A percentile compares a stretch with the other conserved stretches of the same genome.
Evolutionary conservation across 805 yeast species (phyloP).

Genomic region (Kluyveromyces aestuarii): DNA sequence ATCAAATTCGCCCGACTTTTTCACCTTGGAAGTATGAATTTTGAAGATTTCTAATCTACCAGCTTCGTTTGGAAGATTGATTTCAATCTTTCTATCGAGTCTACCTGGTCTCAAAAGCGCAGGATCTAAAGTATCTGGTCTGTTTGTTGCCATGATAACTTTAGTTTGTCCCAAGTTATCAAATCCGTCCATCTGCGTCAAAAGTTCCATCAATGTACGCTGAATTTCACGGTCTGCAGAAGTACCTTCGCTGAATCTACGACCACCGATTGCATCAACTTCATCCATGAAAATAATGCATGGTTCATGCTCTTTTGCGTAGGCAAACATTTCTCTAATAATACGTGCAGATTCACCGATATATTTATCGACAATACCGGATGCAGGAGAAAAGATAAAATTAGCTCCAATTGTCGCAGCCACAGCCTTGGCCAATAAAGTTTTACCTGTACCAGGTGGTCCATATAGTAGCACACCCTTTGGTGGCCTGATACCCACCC

Average conservation of each 20-base stretch:
- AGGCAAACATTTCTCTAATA: constrained; percentile 95
- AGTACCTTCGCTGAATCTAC: constrained; percentile 96
- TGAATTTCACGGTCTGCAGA: constrained; percentile 98
- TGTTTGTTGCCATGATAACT: constrained; percentile 97
- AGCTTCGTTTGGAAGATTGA: constrained; percentile 90
- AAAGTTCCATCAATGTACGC: constrained; percentile 92
- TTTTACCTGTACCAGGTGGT: constrained; percentile 98
- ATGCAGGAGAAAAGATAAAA: constrained; percentile 95
- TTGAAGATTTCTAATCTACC: constrained; percentile 92
- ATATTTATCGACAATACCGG: constrained; percentile 95
- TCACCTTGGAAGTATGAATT: constrained; percentile 78
- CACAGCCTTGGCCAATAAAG: constrained; percentile 91
- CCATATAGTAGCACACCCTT: constrained; percentile 95
- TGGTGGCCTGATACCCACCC: constrained; percentile 98
- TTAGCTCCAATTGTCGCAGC: constrained; percentile 98
- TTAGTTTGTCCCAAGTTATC: constrained; percentile 94
- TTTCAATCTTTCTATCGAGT: constrained; percentile 92
- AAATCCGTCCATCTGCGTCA: constrained; percentile 98
- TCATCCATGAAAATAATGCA: constrained; percentile 98
- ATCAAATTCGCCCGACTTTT: constrained; percentile 92
- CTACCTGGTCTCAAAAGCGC: constrained; percentile 96
- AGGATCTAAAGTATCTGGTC: constrained; percentile 97
- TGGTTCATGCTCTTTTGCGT: constrained; percentile 96
- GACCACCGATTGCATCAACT: constrained; percentile 97
- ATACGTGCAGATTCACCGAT: constrained; percentile 96